Conservation (phyloP, 768 basidiomycete species). For the Russula brevipes region DNA sequence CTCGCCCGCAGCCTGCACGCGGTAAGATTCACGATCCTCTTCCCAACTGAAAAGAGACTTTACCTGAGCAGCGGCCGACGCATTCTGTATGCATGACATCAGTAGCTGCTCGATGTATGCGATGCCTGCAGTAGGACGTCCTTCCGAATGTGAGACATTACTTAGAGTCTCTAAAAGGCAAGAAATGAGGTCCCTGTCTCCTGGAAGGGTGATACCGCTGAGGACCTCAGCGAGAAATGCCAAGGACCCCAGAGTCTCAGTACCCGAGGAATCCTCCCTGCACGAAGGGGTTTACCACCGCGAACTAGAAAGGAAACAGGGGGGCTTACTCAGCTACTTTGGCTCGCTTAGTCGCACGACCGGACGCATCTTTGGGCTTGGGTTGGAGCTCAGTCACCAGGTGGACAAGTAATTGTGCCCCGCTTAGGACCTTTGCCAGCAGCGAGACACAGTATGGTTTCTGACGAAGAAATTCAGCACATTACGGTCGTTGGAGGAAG, state of each 20-base stretch:
- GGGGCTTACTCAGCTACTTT: conserved; percentile 51
- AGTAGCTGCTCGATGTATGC: conserved; percentile 79
- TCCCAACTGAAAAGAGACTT: conserved; percentile 21
- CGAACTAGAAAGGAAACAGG: background rate
- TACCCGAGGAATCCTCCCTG: conserved; percentile 2
- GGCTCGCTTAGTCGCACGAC: conserved; percentile 58
- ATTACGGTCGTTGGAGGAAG: conserved; percentile 23
- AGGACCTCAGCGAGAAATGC: conserved; percentile 66
- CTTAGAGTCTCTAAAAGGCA: conserved; percentile 68
- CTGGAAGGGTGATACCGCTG: conserved; percentile 56
- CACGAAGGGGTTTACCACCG: background rate
- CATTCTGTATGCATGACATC: conserved; percentile 73
- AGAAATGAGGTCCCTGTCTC: conserved; percentile 66
- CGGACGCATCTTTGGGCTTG: conserved; percentile 34
- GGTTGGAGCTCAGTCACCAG: conserved; percentile 51
- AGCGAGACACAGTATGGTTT: conserved; percentile 40
- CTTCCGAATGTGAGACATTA: conserved; percentile 53
- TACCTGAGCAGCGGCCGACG: conserved; percentile 54
- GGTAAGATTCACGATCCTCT: background rate
- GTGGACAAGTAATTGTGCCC: conserved; percentile 48
- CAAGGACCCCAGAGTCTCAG: conserved; percentile 36
- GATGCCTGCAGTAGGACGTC: conserved; percentile 55
- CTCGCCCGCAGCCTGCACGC: conserved; percentile 46
- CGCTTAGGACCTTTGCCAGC: conserved; percentile 44
- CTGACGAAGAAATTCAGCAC: conserved; percentile 11